Evolutionary conservation across 2,329 filamentous ascomycete genomes (phyloP).

Genomic region (Cladophialophora immunda): DNA sequence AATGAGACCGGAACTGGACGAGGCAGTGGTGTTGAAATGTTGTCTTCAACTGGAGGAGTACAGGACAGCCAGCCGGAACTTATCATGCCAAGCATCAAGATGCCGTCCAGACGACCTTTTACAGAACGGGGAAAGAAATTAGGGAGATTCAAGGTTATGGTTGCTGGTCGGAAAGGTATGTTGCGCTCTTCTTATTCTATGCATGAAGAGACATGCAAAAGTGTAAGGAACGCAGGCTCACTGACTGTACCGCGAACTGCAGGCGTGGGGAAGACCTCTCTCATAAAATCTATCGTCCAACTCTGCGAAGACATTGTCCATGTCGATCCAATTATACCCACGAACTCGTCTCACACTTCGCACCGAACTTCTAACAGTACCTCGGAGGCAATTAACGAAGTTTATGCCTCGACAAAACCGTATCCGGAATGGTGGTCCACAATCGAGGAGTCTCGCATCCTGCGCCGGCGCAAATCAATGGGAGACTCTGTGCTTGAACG

Average conservation of each 20-base stretch:
- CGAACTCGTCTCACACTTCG: conserved; percentile 15
- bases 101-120: conserved; percentile 88
- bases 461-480: conserved; percentile 73
- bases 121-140: conserved; percentile 84
- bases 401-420: conserved; percentile 81
- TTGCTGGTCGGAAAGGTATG: conserved; percentile 80
- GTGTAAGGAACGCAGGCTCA: conserved; percentile 4
- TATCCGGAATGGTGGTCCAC: conserved; percentile 92
- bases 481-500: conserved; percentile 83
- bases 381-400: conserved; percentile 57
- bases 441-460: conserved; percentile 69
- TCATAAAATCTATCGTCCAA: conserved; percentile 88
- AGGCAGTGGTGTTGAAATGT: neutral
- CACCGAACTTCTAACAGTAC: conserved; percentile 30
- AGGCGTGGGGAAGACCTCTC: conserved; percentile 88
- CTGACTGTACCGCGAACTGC: conserved; percentile 26
- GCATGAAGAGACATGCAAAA: neutral
- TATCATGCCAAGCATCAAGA: conserved; percentile 96
- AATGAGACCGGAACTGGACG: conserved; percentile 1
- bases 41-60: conserved; percentile 39
- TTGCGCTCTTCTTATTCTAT: conserved; percentile 9
- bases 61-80: conserved; percentile 69
- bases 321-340: conserved; percentile 69
- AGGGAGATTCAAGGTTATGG: conserved; percentile 86
- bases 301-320: conserved; percentile 92